Base-by-base conservation (phyloP, 2,329 filamentous ascomycete genomes). In the Cercospora berteroae region DNA sequence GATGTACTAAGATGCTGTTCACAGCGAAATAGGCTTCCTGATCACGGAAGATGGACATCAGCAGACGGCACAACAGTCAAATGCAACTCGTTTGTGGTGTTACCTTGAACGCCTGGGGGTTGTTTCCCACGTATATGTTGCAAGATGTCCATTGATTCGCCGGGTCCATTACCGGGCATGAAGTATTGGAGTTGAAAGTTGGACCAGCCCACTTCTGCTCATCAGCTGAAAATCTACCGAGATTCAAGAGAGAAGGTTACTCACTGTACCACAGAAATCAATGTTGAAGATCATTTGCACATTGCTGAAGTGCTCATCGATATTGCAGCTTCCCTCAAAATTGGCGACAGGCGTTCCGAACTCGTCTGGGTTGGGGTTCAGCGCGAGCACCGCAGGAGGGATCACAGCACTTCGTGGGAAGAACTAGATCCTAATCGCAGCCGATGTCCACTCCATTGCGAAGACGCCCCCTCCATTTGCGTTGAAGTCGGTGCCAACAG, bases 291-390 rank as follows among this genome's bases (percentile, higher is more conserved):
- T 72, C 23, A 81, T 71, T 13, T 73, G 71, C 62, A 79, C 75
- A 57, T 79, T 76, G 16, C 48, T 68, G 72, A 82, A 79, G 57
- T 76, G 70, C 23, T 65, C 56, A 69, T 77, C 67, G 64, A 81
- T 79, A 56, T 78, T 70, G 65, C 80, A 81, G 39, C 69, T 71
- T 27, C 79, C 79, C 63, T 73, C 87, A 78, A 91, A 92, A 66
- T 90, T 88, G 0, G 89, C 88, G 7, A 86, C 72, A 0, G 89
- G 87, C 1, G 79, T 81, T 20, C 88, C 89, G 89, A 63, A 92
- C 5, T 79, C 80, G 57, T 82, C 84, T 0, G 89, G 87, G 71
- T 90, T 82, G 0, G 89, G 90, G 2, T 74, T 82, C n/a, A 83
- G 84, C n/a, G 81, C 78, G 1, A 79, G 61, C 20, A 70, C 48